Evolutionary conservation across 768 basidiomycete species (phyloP).

Genomic region (Coprinellus aureogranulatus): DNA sequence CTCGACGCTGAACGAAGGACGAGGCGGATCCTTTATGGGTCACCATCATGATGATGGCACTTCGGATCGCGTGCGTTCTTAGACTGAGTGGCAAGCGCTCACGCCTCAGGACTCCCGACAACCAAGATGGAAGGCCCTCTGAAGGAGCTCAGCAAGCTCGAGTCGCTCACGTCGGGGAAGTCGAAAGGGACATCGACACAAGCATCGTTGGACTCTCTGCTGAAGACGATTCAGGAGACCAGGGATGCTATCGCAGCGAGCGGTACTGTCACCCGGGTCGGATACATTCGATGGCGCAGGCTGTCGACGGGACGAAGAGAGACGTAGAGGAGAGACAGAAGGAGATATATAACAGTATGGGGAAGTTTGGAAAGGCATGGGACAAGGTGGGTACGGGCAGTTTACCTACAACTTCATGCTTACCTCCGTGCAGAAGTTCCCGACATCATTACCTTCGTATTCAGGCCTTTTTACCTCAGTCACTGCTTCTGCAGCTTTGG

Average conservation of each 20-base stretch:
- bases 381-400: constrained; percentile 69
- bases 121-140: constrained; percentile 65
- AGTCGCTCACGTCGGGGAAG: constrained; percentile 55
- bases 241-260: constrained; percentile 49
- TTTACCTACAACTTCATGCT: not conserved
- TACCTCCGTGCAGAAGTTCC: constrained; percentile 47
- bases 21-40: too few relatives aligned
- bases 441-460: constrained; percentile 61
- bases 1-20: too few relatives aligned
- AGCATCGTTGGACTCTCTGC: constrained; percentile 63
- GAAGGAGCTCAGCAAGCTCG: constrained; percentile 79
- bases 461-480: constrained; percentile 63
- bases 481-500: constrained; percentile 57
- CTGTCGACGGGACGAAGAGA: constrained; percentile 72
- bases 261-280: constrained; percentile 48
- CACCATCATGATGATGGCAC: too few relatives aligned
- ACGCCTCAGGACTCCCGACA: not conserved
- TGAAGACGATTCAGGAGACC: constrained; percentile 54
- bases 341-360: constrained; percentile 76
- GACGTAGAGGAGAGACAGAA: constrained; percentile 87
- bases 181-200: constrained; percentile 54
- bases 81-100: not conserved
- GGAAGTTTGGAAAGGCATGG: constrained; percentile 78
- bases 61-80: too few relatives aligned
- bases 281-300: constrained; percentile 49